Percentiles rank a stretch among this genome's conserved stretches.
These are phyloP conservation scores for Lentithecium fluviatile DNA, from an alignment of 495 filamentous ascomycete genomes.

Conservation along the genomic window DNA sequence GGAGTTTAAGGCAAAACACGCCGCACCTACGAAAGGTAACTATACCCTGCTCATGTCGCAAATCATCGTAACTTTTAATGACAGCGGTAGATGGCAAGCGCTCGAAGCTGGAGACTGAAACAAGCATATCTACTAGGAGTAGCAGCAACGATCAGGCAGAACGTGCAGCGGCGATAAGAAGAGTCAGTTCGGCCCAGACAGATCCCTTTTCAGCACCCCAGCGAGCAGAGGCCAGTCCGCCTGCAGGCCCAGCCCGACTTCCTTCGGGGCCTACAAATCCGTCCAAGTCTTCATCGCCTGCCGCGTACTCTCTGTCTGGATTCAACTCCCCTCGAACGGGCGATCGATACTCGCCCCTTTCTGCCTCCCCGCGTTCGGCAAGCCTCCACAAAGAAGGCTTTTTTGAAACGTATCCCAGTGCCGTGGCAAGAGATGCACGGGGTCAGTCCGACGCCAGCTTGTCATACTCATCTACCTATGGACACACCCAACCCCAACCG, in stretches of 20 bases:
- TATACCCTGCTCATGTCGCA: background rate
- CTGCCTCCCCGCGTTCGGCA: conserved; percentile 31
- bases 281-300: conserved; percentile 27
- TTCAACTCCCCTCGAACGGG: conserved; percentile 24
- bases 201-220: conserved; percentile 7
- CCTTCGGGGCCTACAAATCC: conserved; percentile 16
- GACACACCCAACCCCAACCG: background rate
- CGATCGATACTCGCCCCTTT: conserved; percentile 33
- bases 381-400: conserved; percentile 22
- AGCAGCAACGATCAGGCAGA: conserved; percentile 21
- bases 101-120: conserved; percentile 41
- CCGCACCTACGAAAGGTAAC: conserved; percentile 42
- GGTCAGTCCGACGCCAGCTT: conserved; percentile 8
- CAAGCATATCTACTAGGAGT: conserved; percentile 33
- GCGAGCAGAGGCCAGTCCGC: conserved; percentile 16
- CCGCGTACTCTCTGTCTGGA: conserved; percentile 19
- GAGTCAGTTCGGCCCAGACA: conserved; percentile 11
- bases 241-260: conserved; percentile 7
- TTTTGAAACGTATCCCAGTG: conserved; percentile 12
- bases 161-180: background rate
- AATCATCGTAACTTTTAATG: background rate
- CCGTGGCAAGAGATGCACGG: background rate
- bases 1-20: conserved; percentile 70
- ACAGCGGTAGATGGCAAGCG: conserved; percentile 40
- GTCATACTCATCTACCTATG: conserved; percentile 4